These are phyloP conservation scores for Irpex sp. DNA, from an alignment of 1,284 basidiomycete genomes.

Conservation along the genomic window DNA sequence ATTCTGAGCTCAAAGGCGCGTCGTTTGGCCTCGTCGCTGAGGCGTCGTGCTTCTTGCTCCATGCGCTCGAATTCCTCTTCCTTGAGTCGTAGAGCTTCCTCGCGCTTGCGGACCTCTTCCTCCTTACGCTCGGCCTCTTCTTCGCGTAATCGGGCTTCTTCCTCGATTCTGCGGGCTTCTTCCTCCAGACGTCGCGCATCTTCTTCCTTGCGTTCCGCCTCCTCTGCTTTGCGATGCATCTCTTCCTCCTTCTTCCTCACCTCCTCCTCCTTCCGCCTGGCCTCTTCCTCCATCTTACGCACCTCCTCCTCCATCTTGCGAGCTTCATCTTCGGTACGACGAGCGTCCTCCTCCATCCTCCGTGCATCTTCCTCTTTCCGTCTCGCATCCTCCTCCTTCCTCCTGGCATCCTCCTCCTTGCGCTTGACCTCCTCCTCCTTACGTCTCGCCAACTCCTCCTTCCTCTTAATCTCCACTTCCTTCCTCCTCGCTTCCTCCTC, in stretches of 20 bases:
- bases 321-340: constrained; percentile 12
- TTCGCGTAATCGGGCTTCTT: constrained; percentile 9
- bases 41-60: constrained; percentile 10
- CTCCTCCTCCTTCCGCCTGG: constrained; percentile 10
- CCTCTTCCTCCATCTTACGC: constrained; percentile 3
- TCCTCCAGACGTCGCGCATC: constrained; percentile 15
- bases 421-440: constrained; percentile 17
- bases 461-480: constrained; percentile 10
- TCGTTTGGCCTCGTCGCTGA: constrained; percentile 14
- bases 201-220: constrained; percentile 23
- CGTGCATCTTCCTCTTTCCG: constrained; percentile 17
- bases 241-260: constrained; percentile 15
- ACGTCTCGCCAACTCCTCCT: constrained; percentile 9
- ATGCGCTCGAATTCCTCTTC: constrained; percentile 19
- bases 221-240: constrained; percentile 17
- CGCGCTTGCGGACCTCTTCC: constrained; percentile 22
- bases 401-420: constrained; percentile 6
- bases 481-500: constrained; percentile 1
- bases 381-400: constrained; percentile 10
- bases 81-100: constrained; percentile 19
- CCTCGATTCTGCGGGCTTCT: constrained; percentile 9
- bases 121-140: constrained; percentile 21
- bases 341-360: constrained; percentile 27
- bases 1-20: constrained; percentile 25
- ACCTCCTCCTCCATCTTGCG: constrained; percentile 14